A percentile compares a stretch with the other conserved stretches of the same genome.
phyloP scores from a whole-genome alignment of 2,329 filamentous ascomycete species.

The Fusarium nematophilum region DNA sequence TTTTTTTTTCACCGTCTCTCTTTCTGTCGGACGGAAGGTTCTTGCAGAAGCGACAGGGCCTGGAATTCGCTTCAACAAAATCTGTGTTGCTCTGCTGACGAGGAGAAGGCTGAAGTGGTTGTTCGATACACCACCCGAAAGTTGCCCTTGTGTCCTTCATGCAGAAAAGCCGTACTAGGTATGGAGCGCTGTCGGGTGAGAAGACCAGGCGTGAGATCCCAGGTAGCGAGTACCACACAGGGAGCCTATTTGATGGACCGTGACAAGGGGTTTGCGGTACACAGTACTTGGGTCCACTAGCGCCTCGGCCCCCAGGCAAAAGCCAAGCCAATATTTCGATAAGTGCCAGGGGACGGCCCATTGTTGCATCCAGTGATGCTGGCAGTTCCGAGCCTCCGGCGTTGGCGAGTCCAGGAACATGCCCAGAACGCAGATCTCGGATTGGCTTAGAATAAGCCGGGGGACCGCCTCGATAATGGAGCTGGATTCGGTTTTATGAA shows the following conservation, averaged over 20 bases:
- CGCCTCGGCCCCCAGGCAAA: constrained; percentile 4
- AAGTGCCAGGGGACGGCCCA: constrained; percentile 1
- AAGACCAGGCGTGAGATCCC: neutral
- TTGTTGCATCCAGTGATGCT: constrained; percentile 5
- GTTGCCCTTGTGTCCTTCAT: constrained; percentile 33
- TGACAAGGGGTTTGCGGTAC: constrained; percentile 5
- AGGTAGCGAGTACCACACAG: constrained; percentile 19
- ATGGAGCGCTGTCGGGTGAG: too few species aligned
- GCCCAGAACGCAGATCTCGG: neutral
- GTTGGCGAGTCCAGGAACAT: neutral
- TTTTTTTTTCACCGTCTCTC: constrained; percentile 1
- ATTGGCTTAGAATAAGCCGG: constrained; percentile 6
- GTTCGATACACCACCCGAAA: constrained; percentile 5
- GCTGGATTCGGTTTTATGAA: neutral
- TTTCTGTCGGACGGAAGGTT: constrained; percentile 16
- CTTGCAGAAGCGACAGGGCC: constrained; percentile 19
- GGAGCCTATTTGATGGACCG: constrained; percentile 1
- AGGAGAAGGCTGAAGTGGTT: constrained; percentile 23
- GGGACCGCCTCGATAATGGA: neutral
- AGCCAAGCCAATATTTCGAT: neutral
- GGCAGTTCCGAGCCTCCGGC: constrained; percentile 15
- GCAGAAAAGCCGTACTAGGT: constrained; percentile 27
- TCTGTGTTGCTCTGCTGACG: constrained; percentile 19
- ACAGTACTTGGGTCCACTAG: constrained; percentile 20
- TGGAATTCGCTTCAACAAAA: neutral